Base-by-base conservation (phyloP, 1,139 yeast species). In the Blastobotrys capitulatus region DNA sequence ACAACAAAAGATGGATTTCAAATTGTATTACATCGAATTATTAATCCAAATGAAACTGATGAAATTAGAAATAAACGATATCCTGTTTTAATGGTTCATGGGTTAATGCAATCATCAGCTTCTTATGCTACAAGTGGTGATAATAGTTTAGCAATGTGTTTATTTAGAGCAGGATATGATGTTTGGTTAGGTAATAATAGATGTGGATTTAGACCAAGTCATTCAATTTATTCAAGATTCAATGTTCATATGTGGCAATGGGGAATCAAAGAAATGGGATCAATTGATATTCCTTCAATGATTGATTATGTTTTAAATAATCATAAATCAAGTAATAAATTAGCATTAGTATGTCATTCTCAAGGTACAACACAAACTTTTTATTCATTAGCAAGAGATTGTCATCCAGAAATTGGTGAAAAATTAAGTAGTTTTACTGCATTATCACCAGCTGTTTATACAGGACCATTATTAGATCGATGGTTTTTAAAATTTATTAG, bases 151-250 rank as follows among this genome's bases (percentile, higher is more conserved):
- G 94, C 94, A 0, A 82, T 80, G 57, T 76, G 72, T 57, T 70
- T 90, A 27, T 67, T 74, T 39, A 71, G 75, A 22, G 65, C 71
- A 31, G 96, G 96, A 0, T 88, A 76, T 63, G 97, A 92, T 59
- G 92, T 92, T 1, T 92, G 97, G 97, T 67, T 92, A 49, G 97
- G 97, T 1, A 89, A 90, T 62, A 90, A 90, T 63, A 71, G 98
- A 52, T 82, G 95, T 54, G 94, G 96, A 32, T 87, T 89, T 64
- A 72, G 76, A 38, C 87, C 95, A 0, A 71, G 75, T 48, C 94
- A 86, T 64, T 61, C 68, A 1, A 59, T 55, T 52, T 71, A 67
- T 68, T 73, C 54, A 52, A 71, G 68, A 52, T 71, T 60, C 57
- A 79, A 80, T 69, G 78, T 73, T 52, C 68, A 70, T 67, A 66